These are phyloP conservation scores for Rubia tinctorum DNA, from an alignment of 305 asterid species.

Conservation along the genomic window DNA sequence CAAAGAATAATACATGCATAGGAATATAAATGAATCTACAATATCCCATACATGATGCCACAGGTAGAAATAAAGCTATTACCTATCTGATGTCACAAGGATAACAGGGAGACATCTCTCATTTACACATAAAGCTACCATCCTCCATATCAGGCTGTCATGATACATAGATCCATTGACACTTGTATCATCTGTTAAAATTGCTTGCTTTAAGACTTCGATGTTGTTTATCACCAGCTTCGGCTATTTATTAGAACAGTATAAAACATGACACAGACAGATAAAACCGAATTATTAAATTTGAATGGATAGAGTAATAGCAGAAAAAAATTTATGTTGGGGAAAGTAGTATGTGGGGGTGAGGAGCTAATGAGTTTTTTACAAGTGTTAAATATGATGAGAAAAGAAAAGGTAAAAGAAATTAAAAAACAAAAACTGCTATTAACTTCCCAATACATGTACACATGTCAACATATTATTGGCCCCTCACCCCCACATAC, in stretches of 20 bases:
- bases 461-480: too few species aligned
- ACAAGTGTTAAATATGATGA: too few species aligned
- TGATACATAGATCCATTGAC: slow-evolving; percentile 85
- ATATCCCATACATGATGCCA: neutral
- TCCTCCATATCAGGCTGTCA: slow-evolving; percentile 93
- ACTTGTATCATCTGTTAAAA: slow-evolving; percentile 51
- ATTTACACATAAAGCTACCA: slow-evolving; percentile 82
- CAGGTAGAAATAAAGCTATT: slow-evolving; percentile 19
- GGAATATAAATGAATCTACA: neutral
- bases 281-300: neutral
- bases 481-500: too few species aligned
- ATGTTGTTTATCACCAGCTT: slow-evolving; percentile 95
- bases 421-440: too few species aligned
- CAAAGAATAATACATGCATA: neutral
- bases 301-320: neutral
- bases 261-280: slow-evolving; percentile 20
- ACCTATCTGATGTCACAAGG: slow-evolving; percentile 92
- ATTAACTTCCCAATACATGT: too few species aligned
- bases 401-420: too few species aligned
- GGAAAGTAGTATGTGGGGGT: too few species aligned
- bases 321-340: too few species aligned
- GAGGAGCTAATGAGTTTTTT: too few species aligned
- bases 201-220: slow-evolving; percentile 79
- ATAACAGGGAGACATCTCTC: slow-evolving; percentile 80
- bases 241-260: slow-evolving; percentile 60